Conservation (phyloP, 352 stramenopile genomes). For the Plasmopara viticola region DNA sequence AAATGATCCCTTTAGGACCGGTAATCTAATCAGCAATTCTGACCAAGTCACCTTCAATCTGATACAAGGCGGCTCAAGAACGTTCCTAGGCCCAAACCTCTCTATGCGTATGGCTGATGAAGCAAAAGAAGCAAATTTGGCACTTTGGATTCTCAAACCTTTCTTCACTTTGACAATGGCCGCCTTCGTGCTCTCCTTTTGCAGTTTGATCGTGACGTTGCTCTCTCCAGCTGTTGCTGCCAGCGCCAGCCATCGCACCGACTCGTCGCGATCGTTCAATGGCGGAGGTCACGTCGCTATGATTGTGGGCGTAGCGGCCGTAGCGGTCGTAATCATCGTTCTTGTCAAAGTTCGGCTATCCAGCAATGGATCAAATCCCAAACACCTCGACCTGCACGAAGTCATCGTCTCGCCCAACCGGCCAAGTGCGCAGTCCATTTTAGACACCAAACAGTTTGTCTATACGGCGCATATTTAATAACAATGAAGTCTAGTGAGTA, state of each 20-base stretch:
- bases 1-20: too few species aligned
- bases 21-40: conserved; percentile 8
- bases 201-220: conserved; percentile 8
- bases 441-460: conserved; percentile 36
- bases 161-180: not conserved
- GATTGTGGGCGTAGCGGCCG: conserved; percentile 15
- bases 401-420: conserved; percentile 41
- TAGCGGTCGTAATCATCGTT: conserved; percentile 19
- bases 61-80: not conserved
- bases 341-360: conserved; percentile 15
- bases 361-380: conserved; percentile 5
- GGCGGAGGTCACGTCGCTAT: conserved; percentile 2
- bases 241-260: conserved; percentile 8
- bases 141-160: not conserved
- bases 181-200: conserved; percentile 9
- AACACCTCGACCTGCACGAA: conserved; percentile 27
- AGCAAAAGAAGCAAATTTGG: not conserved
- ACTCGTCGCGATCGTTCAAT: conserved; percentile 2
- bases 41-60: not conserved
- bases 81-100: not conserved
- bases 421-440: conserved; percentile 20
- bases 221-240: conserved; percentile 8
- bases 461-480: conserved; percentile 50
- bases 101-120: not conserved
- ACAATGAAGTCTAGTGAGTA: not conserved